phyloP scores from a whole-genome alignment of 768 basidiomycete species.

The Leccinum barrowsii region DNA sequence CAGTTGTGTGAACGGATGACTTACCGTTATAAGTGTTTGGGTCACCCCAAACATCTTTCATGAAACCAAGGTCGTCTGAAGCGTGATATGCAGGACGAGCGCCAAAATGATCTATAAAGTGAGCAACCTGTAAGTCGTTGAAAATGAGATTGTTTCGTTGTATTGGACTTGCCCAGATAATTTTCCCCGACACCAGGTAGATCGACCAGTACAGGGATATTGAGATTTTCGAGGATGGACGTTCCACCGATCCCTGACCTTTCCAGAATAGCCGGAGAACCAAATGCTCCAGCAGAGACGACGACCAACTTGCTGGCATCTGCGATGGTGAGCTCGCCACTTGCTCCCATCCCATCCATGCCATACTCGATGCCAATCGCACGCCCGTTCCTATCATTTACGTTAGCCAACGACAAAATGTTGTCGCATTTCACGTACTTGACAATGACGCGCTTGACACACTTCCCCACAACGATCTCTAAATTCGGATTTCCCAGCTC shows the following conservation, averaged over 20 bases:
- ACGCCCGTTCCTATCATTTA: conserved; percentile 25
- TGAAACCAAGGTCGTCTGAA: too few species aligned
- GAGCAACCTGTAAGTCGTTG: too few species aligned
- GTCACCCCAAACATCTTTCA: too few species aligned
- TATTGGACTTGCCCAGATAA: conserved; percentile 36
- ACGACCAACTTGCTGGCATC: conserved; percentile 39
- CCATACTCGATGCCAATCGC: conserved; percentile 37
- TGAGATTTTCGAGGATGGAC: conserved; percentile 37
- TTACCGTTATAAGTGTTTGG: too few species aligned
- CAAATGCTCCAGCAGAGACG: conserved; percentile 50
- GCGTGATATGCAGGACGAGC: too few species aligned
- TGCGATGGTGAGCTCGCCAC: conserved; percentile 14
- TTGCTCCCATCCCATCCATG: conserved; percentile 1
- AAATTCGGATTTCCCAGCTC: conserved; percentile 27
- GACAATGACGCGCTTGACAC: not conserved
- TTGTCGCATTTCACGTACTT: not conserved
- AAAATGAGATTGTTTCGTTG: too few species aligned
- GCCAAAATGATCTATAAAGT: too few species aligned
- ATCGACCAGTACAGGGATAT: conserved; percentile 35
- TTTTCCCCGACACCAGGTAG: not conserved
- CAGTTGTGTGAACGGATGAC: too few species aligned
- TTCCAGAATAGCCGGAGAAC: conserved; percentile 53
- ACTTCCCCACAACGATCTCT: conserved; percentile 25
- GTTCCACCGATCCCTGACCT: conserved; percentile 32
- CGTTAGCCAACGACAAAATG: not conserved